Evolutionary conservation across 2,329 filamentous ascomycete species (phyloP), one percentile per base, ranked within the genome.

Genomic region (Ophidiomyces ophidiicola): DNA sequence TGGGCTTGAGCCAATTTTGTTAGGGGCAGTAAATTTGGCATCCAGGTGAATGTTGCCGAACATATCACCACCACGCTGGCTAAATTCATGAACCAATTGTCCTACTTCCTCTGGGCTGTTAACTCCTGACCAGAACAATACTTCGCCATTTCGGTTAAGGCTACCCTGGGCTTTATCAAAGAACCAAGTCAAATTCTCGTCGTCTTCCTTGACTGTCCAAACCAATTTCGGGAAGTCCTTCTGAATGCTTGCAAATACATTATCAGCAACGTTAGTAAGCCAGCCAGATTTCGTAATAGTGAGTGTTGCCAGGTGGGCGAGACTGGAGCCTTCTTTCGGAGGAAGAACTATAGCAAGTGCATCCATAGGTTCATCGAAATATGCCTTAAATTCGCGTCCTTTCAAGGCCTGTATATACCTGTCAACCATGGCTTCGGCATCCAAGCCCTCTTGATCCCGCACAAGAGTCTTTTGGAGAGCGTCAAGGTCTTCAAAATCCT

Each of bases 121-220:
- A 43, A 90, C 76, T 37, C 87, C 87, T 60, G 92, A 94, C 82
- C 88, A 96, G 70, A 96, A 96, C 55, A 96, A 78, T 26, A 94
- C 84, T 55, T 87, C 84, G 43, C 85, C 85, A 50, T 84, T 78
- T 41, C 79, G 77, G 46, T 81, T 84, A 52, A 94, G 74, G 61
- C 84, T 94, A 41, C 90, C 88, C 51, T 94, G 86, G 6, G 88
- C 82, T 71, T 94, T 94, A 63, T 94, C 87, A 50, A 93, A 92
- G 70, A 96, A 94, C 90, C 88, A 96, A 7, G 85, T 87, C 52
- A 96, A 69, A 60, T 96, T 94, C 71, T 96, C 88, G 53, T 96
- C 87, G 50, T 92, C 82, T 55, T 87, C 81, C 66, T 83, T 88
- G 44, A 94, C 88, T n/a, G 86, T 93, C 88, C 87, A 98, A 47